Evolutionary conservation across 169 alveolate genomes (phyloP).

Genomic region (Sarcocystis neurona): DNA sequence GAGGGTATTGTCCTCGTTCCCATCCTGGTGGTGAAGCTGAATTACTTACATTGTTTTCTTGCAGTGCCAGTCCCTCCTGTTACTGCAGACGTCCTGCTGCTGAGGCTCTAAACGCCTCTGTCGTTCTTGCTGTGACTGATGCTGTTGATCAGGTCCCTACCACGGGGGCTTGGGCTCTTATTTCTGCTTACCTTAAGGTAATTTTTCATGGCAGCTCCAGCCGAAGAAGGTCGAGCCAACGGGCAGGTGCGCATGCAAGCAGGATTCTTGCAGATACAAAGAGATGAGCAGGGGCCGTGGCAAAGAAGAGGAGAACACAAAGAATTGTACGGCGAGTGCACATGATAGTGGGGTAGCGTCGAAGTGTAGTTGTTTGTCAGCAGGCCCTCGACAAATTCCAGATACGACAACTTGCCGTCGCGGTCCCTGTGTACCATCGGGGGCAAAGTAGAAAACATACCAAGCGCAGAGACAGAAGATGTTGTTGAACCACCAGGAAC

Average conservation of each 20-base stretch:
- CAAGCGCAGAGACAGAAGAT: neutral
- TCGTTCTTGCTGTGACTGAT: too few species aligned
- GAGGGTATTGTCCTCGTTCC: too few species aligned
- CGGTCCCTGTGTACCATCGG: constrained; percentile 48
- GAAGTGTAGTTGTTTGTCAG: constrained; percentile 19
- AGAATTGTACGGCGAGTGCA: neutral
- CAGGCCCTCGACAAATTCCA: constrained; percentile 63
- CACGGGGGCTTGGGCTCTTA: too few species aligned
- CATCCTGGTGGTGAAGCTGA: too few species aligned
- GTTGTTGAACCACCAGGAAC: neutral
- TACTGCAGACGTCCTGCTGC: too few species aligned
- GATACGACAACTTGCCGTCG: constrained; percentile 62
- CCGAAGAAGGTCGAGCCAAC: neutral
- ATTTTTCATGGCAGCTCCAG: neutral
- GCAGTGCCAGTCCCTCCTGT: too few species aligned
- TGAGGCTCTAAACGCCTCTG: too few species aligned
- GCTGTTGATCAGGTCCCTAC: too few species aligned
- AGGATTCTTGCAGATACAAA: constrained; percentile 17
- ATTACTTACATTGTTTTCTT: too few species aligned
- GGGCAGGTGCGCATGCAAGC: constrained; percentile 24
- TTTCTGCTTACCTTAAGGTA: neutral
- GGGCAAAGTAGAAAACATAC: neutral
- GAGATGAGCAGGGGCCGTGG: neutral
- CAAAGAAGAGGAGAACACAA: neutral
- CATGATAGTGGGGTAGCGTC: neutral